Evolutionary conservation across 106 monocot genomes (phyloP).

Genomic region (Iris macrosiphon): DNA sequence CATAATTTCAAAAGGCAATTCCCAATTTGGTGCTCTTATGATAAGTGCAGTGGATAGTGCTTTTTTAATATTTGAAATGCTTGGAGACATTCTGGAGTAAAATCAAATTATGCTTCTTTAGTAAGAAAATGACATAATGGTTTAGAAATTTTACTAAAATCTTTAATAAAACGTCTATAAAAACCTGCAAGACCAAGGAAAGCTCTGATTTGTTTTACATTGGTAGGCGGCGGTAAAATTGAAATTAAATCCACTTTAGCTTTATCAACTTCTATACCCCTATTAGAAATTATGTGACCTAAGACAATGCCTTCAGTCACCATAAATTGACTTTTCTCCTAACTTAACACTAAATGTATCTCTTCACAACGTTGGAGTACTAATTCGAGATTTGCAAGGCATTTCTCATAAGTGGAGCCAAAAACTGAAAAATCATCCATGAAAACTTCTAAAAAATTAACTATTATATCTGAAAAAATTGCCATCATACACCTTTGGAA

Average conservation of each 20-base stretch:
- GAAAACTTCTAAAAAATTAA: too few relatives aligned
- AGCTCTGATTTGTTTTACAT: too few relatives aligned
- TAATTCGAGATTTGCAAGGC: too few relatives aligned
- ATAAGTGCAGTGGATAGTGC: background rate
- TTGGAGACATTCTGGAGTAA: background rate
- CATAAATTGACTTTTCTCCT: background rate
- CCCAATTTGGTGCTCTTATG: background rate
- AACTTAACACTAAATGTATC: too few relatives aligned
- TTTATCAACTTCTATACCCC: background rate
- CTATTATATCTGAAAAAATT: too few relatives aligned
- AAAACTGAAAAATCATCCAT: too few relatives aligned
- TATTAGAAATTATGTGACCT: background rate
- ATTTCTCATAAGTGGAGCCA: too few relatives aligned
- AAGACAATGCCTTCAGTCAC: background rate
- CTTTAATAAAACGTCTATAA: background rate
- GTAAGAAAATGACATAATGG: background rate
- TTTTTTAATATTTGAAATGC: background rate
- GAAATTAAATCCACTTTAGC: background rate
- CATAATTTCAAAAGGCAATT: background rate
- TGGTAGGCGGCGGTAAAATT: too few relatives aligned
- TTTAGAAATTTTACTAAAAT: background rate
- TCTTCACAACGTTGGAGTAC: too few relatives aligned
- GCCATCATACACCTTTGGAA: too few relatives aligned
- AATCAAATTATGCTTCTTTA: background rate
- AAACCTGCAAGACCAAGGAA: background rate